These are phyloP conservation scores for Fraxinus paxiana DNA, from an alignment of 305 asterid species.

Conservation along the genomic window DNA sequence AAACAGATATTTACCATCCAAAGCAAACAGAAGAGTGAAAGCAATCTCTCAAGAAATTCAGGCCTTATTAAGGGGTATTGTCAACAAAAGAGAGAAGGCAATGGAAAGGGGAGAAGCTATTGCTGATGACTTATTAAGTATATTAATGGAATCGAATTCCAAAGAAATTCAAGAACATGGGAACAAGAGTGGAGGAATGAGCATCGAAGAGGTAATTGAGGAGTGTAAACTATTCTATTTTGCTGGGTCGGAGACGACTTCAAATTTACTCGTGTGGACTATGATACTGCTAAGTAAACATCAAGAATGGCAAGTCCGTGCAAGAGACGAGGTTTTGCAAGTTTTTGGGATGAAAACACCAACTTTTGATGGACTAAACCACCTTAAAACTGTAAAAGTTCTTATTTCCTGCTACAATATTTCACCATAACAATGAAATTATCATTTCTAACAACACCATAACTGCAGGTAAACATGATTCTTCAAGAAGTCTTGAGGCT, in stretches of 20 bases:
- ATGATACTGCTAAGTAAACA: constrained; percentile 29
- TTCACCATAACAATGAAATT: neutral
- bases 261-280: constrained; percentile 31
- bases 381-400: constrained; percentile 28
- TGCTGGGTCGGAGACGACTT: constrained; percentile 37
- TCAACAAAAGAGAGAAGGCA: constrained; percentile 38
- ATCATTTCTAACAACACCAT: neutral
- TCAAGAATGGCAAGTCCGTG: constrained; percentile 31
- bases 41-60: constrained; percentile 35
- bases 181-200: constrained; percentile 18
- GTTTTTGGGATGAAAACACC: constrained; percentile 27
- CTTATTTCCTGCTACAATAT: neutral
- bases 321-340: constrained; percentile 31
- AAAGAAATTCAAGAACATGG: constrained; percentile 8
- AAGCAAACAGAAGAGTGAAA: constrained; percentile 49
- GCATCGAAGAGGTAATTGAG: constrained; percentile 24
- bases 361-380: constrained; percentile 21
- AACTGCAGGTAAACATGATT: constrained; percentile 19
- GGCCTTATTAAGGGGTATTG: constrained; percentile 31
- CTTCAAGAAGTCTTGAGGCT: constrained; percentile 26
- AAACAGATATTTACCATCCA: constrained; percentile 34
- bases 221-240: constrained; percentile 36
- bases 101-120: constrained; percentile 31
- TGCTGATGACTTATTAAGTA: constrained; percentile 17
- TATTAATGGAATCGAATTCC: constrained; percentile 18